Base-by-base conservation (phyloP, 768 basidiomycete species). In the Russula olivacea region DNA sequence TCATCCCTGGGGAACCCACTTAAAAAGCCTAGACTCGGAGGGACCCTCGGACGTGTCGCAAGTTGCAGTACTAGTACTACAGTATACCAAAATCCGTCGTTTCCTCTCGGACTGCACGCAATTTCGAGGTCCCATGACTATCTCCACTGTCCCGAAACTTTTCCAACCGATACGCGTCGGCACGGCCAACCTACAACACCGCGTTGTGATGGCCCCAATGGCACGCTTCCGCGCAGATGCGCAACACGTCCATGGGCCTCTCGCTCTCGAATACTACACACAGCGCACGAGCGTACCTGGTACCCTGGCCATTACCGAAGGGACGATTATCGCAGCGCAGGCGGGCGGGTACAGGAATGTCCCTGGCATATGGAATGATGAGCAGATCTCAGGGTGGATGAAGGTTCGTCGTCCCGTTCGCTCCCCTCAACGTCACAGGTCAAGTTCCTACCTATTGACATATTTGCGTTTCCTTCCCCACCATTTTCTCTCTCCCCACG, bases 301-400 rank as follows among this genome's bases (percentile, higher is more conserved):
- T 0, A 84, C 81, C 0, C 72, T 87, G 12, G 72, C 83, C 49
- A 78, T 89, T 58, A 72, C 82, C 2, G 85, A 88, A 70, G 84
- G 77, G 0, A 83, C 84, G 1, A 74, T 79, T 59, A 80, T 88
- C 55, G 77, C 80, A 0, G 69, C 73, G 1, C 68, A 77, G 8
- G 83, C 84, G 0, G 83, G 81, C 3, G 85, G 83, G 2, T 75
- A 72, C 40, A 52, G 59, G 1, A 72, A 81, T 62, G 77, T 81
- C 1, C 89, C 89, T 2, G 88, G 88, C 0, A 81, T 89, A 55
- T 89, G 81, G 77, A 82, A 71, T 25, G 70, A 79, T 3, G 82
- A 80, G 36, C 89, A 92, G 66, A 78, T 79, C 34, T 63, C 68
- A 8, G 77, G 66, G 0, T 85, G 84, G 85, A 81, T 78, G 66